phyloP scores from a whole-genome alignment of 192 early-diverging fungal species.

The Chytriomyces sp. region DNA sequence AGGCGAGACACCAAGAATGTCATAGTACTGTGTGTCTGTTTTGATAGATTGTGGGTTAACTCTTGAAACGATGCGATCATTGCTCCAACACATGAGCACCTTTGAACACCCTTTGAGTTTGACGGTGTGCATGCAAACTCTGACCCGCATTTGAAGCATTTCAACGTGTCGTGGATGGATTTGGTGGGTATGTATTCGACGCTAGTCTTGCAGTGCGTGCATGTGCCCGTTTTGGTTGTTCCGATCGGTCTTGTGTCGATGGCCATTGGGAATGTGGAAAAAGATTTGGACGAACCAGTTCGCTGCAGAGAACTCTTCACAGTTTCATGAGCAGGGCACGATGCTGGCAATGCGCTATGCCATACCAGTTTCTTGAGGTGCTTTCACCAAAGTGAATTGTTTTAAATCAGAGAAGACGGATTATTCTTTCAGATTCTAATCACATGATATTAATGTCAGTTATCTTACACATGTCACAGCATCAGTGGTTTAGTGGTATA shows the following conservation, averaged over 20 bases:
- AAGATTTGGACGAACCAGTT: no score
- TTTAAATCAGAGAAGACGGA: no score
- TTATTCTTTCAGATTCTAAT: no score
- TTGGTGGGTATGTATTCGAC: not conserved
- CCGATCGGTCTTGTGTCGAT: not conserved
- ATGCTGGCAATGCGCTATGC: no score
- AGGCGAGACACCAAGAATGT: conserved; percentile 76
- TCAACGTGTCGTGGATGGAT: not conserved
- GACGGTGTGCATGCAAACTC: not conserved
- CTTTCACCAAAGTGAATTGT: no score
- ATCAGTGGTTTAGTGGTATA: conserved; percentile 47
- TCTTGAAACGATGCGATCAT: not conserved
- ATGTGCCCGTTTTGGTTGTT: not conserved
- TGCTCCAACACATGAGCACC: no score
- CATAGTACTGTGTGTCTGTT: conserved; percentile 70
- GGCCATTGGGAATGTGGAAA: not conserved
- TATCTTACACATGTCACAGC: no score
- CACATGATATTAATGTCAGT: no score
- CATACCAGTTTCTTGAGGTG: no score
- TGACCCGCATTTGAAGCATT: not conserved
- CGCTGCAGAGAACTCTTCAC: no score
- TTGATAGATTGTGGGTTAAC: not conserved
- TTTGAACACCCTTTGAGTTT: no score
- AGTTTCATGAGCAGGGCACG: no score
- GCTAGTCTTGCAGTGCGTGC: not conserved